Conservation (phyloP, 2,329 filamentous ascomycete genomes). For the Aspergillus candidus region DNA sequence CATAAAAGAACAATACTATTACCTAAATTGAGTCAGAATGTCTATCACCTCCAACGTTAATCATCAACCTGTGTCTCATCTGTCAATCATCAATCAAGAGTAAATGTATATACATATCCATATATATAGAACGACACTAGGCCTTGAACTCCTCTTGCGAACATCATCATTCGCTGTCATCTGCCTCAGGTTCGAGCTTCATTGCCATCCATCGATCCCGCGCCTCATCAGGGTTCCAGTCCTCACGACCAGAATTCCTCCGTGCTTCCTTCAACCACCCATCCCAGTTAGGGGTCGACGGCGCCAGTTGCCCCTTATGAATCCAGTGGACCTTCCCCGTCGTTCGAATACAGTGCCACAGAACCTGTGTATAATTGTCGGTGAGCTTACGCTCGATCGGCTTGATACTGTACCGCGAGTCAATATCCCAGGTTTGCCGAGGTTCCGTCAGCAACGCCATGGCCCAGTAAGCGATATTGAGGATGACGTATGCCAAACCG, state of each 20-base stretch:
- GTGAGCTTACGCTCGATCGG: conserved; percentile 40
- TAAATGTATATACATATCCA: too few relatives aligned
- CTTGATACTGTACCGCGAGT: conserved; percentile 40
- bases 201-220: conserved; percentile 1
- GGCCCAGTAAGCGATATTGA: conserved; percentile 57
- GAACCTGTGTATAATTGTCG: conserved; percentile 48
- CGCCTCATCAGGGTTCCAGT: conserved; percentile 2
- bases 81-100: too few relatives aligned
- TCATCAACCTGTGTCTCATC: too few relatives aligned
- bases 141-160: too few relatives aligned
- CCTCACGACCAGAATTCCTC: conserved; percentile 4
- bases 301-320: conserved; percentile 46
- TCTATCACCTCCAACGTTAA: too few relatives aligned
- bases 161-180: too few relatives aligned
- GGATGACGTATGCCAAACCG: conserved; percentile 51
- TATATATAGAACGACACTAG: too few relatives aligned
- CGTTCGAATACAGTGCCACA: conserved; percentile 56
- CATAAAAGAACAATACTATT: too few relatives aligned
- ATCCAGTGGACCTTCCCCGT: conserved; percentile 52
- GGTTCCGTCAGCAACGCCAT: conserved; percentile 46
- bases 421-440: conserved; percentile 52
- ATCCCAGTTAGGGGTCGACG: conserved; percentile 49
- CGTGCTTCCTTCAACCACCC: conserved; percentile 43
- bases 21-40: too few relatives aligned
- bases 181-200: too few relatives aligned